Evolutionary conservation across 139 green algal species (phyloP).

Genomic region (Coccomyxa sp.): DNA sequence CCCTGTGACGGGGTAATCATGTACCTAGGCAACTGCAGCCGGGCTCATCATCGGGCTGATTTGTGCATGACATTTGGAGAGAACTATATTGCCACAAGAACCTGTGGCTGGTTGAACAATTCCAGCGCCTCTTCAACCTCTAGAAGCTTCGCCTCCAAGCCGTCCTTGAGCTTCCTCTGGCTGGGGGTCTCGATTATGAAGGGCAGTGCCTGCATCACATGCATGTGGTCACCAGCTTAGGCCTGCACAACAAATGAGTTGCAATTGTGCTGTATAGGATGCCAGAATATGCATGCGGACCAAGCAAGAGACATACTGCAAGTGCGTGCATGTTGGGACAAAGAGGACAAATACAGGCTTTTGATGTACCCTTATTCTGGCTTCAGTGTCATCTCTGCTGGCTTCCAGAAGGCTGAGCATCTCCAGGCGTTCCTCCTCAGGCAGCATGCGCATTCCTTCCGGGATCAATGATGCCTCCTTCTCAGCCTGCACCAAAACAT

Average conservation of each 20-base stretch:
- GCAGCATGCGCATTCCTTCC: background rate
- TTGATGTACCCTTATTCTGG: background rate
- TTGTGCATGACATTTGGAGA: too few species aligned
- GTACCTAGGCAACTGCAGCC: too few species aligned
- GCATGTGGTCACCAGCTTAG: background rate
- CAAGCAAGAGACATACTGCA: background rate
- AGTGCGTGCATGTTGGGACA: background rate
- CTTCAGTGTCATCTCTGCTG: background rate
- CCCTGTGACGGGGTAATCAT: too few species aligned
- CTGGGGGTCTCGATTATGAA: background rate
- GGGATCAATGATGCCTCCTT: background rate
- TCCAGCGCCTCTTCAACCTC: too few species aligned
- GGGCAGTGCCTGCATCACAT: background rate
- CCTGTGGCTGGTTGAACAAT: too few species aligned
- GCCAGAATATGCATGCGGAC: background rate
- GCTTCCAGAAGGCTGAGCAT: background rate
- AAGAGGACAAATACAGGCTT: background rate
- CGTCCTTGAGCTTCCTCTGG: background rate
- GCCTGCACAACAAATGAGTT: background rate
- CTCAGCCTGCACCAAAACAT: background rate
- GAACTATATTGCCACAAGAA: too few species aligned
- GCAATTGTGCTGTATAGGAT: background rate
- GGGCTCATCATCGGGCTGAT: too few species aligned
- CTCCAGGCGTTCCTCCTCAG: background rate
- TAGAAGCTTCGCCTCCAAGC: background rate